These are phyloP conservation scores for Russula dissimulans DNA, from an alignment of 768 basidiomycete genomes.

Conservation along the genomic window DNA sequence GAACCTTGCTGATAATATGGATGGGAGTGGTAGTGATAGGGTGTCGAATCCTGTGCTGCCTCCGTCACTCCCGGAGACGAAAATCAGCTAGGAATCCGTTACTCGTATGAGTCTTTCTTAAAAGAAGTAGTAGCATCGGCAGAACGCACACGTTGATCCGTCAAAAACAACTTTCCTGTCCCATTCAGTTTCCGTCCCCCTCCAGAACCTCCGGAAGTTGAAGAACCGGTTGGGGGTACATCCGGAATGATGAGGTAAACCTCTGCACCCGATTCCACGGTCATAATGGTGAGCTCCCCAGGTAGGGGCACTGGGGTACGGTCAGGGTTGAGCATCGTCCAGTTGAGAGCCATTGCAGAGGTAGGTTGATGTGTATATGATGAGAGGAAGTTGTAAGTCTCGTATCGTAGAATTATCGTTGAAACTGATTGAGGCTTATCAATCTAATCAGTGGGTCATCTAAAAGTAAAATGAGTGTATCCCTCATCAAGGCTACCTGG, in stretches of 20 bases:
- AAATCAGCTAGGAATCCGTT: constrained; percentile 47
- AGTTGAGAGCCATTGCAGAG: constrained; percentile 53
- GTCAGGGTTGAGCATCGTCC: constrained; percentile 55
- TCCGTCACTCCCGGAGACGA: constrained; percentile 26
- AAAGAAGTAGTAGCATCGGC: background rate
- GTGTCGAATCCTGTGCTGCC: constrained; percentile 31
- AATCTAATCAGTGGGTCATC: background rate
- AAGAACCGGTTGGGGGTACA: constrained; percentile 33
- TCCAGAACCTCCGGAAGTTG: constrained; percentile 43
- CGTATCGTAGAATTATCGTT: no score
- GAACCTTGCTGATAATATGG: constrained; percentile 60
- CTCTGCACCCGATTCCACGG: constrained; percentile 49
- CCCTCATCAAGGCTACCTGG: constrained; percentile 38
- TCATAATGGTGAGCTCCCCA: constrained; percentile 49
- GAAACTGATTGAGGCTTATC: background rate
- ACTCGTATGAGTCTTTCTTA: background rate
- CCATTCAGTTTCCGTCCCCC: constrained; percentile 50
- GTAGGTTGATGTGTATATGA: background rate
- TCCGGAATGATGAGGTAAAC: constrained; percentile 50
- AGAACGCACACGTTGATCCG: constrained; percentile 58
- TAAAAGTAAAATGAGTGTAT: background rate
- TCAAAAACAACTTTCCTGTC: constrained; percentile 51
- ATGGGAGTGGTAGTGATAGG: constrained; percentile 47
- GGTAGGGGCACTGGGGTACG: constrained; percentile 55
- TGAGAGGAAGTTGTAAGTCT: no score